Conservation (phyloP, 73 alveolate genomes). For the Loxodes magnus region DNA sequence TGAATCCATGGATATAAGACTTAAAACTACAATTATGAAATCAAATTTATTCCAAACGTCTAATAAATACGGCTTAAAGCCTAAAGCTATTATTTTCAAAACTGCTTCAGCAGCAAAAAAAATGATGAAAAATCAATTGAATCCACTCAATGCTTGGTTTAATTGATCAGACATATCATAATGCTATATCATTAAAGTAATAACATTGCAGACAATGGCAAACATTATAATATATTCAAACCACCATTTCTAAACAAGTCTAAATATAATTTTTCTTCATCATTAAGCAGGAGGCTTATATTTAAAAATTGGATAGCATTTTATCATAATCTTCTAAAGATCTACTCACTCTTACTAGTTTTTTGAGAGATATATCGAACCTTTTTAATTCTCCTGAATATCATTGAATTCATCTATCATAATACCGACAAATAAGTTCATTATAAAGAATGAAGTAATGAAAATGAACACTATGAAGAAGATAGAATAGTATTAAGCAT, state of each 20-base stretch:
- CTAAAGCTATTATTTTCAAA: slow-evolving; percentile 24
- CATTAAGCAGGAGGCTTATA: slow-evolving; percentile 6
- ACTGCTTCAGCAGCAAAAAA: slow-evolving; percentile 26
- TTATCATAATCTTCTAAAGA: slow-evolving; percentile 21
- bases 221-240: slow-evolving; percentile 19
- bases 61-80: slow-evolving; percentile 17
- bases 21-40: slow-evolving; percentile 23
- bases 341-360: slow-evolving; percentile 47
- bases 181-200: slow-evolving; percentile 18
- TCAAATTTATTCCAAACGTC: slow-evolving; percentile 38
- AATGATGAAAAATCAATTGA: slow-evolving; percentile 12
- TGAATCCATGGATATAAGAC: slow-evolving; percentile 16
- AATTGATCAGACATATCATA: background rate
- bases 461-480: slow-evolving; percentile 30
- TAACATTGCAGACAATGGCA: slow-evolving; percentile 14
- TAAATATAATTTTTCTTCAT: background rate
- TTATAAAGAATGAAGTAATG: slow-evolving; percentile 41
- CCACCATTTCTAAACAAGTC: background rate
- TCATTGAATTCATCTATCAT: slow-evolving; percentile 43
- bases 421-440: slow-evolving; percentile 42
- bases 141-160: background rate
- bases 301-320: slow-evolving; percentile 12
- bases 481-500: slow-evolving; percentile 20
- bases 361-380: slow-evolving; percentile 23
- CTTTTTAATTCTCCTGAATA: slow-evolving; percentile 25